Evolutionary conservation across 1,284 basidiomycete genomes (phyloP).

Genomic region (Tetrapyrgos nigripes): DNA sequence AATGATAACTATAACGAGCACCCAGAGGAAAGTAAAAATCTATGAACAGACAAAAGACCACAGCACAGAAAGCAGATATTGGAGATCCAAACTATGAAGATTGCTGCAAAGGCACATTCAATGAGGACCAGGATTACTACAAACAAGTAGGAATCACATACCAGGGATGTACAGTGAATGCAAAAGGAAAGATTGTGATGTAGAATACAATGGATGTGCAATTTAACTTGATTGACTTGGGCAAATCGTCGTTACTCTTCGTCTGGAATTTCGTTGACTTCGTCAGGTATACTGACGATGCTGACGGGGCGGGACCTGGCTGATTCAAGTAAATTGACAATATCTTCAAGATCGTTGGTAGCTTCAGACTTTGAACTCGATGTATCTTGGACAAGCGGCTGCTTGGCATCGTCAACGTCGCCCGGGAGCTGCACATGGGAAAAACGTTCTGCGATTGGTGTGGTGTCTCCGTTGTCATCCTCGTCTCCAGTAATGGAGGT

Average conservation of each 20-base stretch:
- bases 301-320: conserved; percentile 49
- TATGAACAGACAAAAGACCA: too few species aligned
- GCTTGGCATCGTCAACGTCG: not conserved
- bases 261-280: conserved; percentile 52
- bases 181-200: not conserved
- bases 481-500: not conserved
- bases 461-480: not conserved
- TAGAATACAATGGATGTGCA: not conserved
- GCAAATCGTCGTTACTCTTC: conserved; percentile 37
- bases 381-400: not conserved
- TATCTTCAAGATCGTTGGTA: conserved; percentile 60
- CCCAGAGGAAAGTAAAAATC: too few species aligned
- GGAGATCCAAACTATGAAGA: too few species aligned
- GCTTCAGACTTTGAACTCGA: conserved; percentile 17
- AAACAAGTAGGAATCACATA: not conserved
- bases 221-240: not conserved
- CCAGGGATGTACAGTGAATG: not conserved
- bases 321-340: conserved; percentile 68
- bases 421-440: not conserved
- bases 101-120: not conserved
- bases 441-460: not conserved
- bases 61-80: too few species aligned
- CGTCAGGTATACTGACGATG: conserved; percentile 55
- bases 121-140: not conserved
- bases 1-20: too few species aligned